Base-by-base conservation (phyloP, 2,329 filamentous ascomycete species). In the Seiridium unicorne region DNA sequence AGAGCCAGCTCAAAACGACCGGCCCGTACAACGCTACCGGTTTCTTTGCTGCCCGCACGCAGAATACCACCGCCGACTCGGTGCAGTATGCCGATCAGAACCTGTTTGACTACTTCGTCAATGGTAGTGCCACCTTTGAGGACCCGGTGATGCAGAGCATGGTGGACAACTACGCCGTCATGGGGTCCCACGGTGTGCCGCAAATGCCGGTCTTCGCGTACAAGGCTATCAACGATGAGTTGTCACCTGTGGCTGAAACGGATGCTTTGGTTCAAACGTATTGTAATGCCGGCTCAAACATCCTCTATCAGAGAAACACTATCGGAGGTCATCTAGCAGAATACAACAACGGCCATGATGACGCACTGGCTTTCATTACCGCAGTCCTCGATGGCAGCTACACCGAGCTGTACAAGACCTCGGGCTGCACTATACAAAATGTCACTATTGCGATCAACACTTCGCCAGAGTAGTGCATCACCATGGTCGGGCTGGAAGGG, bases 191-290 rank as follows among this genome's bases (percentile, higher is more conserved):
- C 61, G 77, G 77, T 46, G 68, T 76, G 3, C 81, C 81, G 1
- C 66, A 74, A 57, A 77, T 79, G 68, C 80, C 80, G 1, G 38
- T 82, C 0, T 78, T 77, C 51, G 72, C 77, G 2, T 81, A 83
- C 70, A 81, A 83, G 63, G 76, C 79, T 1, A 70, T 77, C 51
- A 61, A 66, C 2, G 81, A 85, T 44, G 76, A 83, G 57, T 69
- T 81, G 55, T 78, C 74, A 6, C 69, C 72, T 3, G 70, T 81
- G 3, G 69, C 64, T 4, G 76, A 79, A 36, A 81, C 77, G 3
- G 80, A 84, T 57, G 69, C 61, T 0, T 64, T 82, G 18, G 18
- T 26, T 26, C 18, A 26, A 26, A 26, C 18, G 18, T 26, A 26
- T 26, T 26, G 18, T 26, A 2, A 26, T 26, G 18, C 18, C 18